These are phyloP conservation scores for Pichia scutulata DNA, from an alignment of 805 yeast genomes.

Conservation along the genomic window DNA sequence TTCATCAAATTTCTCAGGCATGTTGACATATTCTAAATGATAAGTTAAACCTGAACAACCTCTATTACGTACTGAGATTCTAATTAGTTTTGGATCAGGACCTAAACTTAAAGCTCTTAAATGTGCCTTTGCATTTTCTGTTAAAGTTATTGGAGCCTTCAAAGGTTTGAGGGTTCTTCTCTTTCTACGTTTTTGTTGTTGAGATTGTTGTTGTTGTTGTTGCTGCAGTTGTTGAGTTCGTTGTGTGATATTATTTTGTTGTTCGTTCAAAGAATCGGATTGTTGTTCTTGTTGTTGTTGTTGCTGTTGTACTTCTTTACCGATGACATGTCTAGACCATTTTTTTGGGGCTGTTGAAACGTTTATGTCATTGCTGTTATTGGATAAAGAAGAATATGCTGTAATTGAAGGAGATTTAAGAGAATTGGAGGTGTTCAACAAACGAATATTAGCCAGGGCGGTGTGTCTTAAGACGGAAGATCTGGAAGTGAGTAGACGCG, in stretches of 20 bases:
- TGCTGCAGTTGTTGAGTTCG: constrained; percentile 6
- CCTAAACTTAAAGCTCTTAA: constrained; percentile 57
- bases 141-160: constrained; percentile 79
- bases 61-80: constrained; percentile 91
- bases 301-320: constrained; percentile 9
- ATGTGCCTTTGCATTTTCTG: constrained; percentile 71
- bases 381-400: constrained; percentile 2
- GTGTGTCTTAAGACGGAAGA: not conserved
- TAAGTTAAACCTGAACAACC: constrained; percentile 96
- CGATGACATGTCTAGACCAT: constrained; percentile 28
- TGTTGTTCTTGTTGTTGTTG: not conserved
- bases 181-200: constrained; percentile 17
- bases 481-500: not conserved
- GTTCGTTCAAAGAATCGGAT: not conserved
- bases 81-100: constrained; percentile 82
- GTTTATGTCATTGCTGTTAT: not conserved
- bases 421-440: not conserved
- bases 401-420: not conserved
- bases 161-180: constrained; percentile 75
- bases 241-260: not conserved
- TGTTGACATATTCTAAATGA: constrained; percentile 79
- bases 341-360: constrained; percentile 11
- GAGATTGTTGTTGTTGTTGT: not conserved
- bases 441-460: not conserved
- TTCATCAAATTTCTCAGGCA: constrained; percentile 95